Evolutionary conservation across 148 eudicot genomes (phyloP), one percentile per base, ranked within the genome.

Genomic region (Euryodendron excelsum): DNA sequence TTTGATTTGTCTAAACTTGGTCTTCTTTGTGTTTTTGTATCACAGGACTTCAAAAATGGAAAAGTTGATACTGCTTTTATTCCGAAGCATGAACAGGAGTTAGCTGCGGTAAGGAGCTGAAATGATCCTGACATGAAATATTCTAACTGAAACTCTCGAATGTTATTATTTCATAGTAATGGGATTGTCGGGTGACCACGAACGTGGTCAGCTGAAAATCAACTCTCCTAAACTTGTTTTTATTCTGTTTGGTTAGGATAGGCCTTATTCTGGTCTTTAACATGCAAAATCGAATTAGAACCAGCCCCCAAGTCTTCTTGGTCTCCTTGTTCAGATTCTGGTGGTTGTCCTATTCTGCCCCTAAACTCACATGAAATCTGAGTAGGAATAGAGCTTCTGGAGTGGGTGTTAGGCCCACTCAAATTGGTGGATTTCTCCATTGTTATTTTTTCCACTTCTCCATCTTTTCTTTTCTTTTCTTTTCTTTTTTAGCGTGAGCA

Each of bases 61-160:
- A 96, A 88, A 71, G 98, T 96, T 52, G 99, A 96, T 77, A 96
- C 99, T 69, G 99, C 99, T 79, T 96, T 96, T 84, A 96, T 96
- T 75, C 99, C 99, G 68, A 96, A 96, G 85, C 99, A 96, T 64
- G 99, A 93, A 77, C 80, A 96, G 5, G 99, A 96, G 78, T 83
- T 96, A 70, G 98, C 97, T 44, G 88, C 81, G 91, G 99, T 96
- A 89, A 79, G 87, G 66, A 74, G n/a, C 82, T 82, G 79, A 78
- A 76, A 71, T 72, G 48, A n/a, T 27, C 44, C 66, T 44, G 64
- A 67, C 48, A 2, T 30, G 50, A n/a, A 64, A 44, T 20, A 58
- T 8, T 34, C 37, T 59, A 37, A 50, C 55, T 75, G 12, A 76
- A 45, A 14, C 2, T 62, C 64, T 58, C 14, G 47, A 18, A 67